These are phyloP conservation scores for Fragaria nilgerrensis DNA, from an alignment of 306 rosid species.

Conservation along the genomic window DNA sequence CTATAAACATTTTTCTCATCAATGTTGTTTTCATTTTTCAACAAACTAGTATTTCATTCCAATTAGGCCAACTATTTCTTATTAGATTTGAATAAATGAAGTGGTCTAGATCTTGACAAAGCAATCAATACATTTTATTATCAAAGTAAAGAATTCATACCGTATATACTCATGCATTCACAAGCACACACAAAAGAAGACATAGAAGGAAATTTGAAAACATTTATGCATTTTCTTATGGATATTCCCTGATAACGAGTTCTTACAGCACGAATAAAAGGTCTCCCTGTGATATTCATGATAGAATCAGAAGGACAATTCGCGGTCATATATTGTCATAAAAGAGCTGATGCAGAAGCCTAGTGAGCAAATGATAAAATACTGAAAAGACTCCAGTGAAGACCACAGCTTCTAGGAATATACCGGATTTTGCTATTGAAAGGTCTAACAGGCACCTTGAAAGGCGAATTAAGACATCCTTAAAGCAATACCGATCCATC, in stretches of 20 bases:
- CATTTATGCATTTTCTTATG: background rate
- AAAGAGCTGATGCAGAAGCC: background rate
- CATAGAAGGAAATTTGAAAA: background rate
- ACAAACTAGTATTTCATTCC: background rate
- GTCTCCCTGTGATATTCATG: background rate
- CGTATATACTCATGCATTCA: background rate
- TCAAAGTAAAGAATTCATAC: background rate
- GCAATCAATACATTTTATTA: background rate
- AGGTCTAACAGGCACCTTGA: background rate
- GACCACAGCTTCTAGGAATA: background rate
- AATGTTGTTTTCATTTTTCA: background rate
- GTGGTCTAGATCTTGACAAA: background rate
- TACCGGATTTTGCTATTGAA: background rate
- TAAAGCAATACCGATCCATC: background rate
- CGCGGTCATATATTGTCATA: background rate
- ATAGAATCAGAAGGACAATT: background rate
- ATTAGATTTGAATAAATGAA: background rate
- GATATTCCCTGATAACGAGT: background rate
- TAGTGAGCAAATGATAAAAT: background rate
- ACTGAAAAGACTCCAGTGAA: background rate
- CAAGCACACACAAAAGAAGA: slow-evolving; percentile 1
- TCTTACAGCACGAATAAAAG: background rate
- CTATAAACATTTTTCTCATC: background rate
- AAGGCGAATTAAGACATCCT: background rate
- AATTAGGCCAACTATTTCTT: background rate